Conservation (phyloP, 176 grass and related monocot genomes). For the Avena atlantica region DNA sequence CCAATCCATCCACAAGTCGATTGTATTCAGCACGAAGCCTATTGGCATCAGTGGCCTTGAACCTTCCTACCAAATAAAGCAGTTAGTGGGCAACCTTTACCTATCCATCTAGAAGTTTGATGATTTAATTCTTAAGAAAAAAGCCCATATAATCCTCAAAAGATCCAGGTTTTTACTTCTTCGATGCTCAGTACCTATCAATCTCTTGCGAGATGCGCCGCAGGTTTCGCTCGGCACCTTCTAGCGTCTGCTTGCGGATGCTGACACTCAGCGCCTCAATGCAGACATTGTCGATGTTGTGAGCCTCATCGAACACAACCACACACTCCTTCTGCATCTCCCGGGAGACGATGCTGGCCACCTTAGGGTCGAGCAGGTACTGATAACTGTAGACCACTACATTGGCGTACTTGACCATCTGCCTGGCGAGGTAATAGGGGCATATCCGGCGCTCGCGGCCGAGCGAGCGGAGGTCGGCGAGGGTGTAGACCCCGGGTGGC, state of each 20-base stretch:
- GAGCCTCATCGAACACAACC: constrained; percentile 91
- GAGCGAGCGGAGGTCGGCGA: constrained; percentile 70
- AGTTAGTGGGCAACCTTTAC: constrained; percentile 47
- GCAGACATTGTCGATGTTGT: constrained; percentile 97
- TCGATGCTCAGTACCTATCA: constrained; percentile 62
- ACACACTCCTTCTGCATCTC: constrained; percentile 99
- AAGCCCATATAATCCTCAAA: background rate
- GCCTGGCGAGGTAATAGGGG: constrained; percentile 91
- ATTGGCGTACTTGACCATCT: constrained; percentile 89
- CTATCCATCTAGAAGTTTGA: background rate
- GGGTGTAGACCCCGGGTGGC: constrained; percentile 81
- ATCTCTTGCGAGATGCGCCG: constrained; percentile 79
- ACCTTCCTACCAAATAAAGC: constrained; percentile 95
- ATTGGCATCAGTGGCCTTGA: constrained; percentile 95
- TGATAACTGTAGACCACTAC: constrained; percentile 97
- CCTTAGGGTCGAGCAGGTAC: constrained; percentile 93
- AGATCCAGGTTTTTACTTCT: constrained; percentile 1
- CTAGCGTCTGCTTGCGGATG: constrained; percentile 83
- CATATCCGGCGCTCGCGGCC: constrained; percentile 76
- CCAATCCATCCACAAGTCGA: constrained; percentile 81
- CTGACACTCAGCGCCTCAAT: constrained; percentile 90
- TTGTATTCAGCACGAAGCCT: constrained; percentile 95
- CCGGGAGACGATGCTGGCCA: constrained; percentile 79
- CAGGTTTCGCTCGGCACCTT: constrained; percentile 76
- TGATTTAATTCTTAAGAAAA: background rate